A percentile compares a stretch with the other conserved stretches of the same genome.
These are phyloP conservation scores for Suhomyces canberraensis DNA, from an alignment of 805 yeast species.

Conservation along the genomic window DNA sequence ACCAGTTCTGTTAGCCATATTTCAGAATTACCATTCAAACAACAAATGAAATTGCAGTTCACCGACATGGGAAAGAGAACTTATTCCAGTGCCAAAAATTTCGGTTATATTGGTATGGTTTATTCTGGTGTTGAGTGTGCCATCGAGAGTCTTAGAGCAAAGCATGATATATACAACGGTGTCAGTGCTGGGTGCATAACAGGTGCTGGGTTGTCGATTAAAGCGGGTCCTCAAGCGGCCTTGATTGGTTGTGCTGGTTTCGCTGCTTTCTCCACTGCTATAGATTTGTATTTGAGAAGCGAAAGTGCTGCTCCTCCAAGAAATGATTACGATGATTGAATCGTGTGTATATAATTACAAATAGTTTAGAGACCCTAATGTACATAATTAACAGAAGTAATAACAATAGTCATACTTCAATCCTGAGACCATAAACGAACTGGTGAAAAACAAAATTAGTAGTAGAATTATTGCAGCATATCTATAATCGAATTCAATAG, in stretches of 20 bases:
- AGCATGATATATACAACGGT: slow-evolving; percentile 89
- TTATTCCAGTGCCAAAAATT: slow-evolving; percentile 86
- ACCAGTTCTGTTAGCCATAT: slow-evolving; percentile 54
- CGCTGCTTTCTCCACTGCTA: slow-evolving; percentile 90
- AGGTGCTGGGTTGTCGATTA: slow-evolving; percentile 92
- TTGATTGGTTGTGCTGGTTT: slow-evolving; percentile 93
- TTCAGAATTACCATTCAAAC: slow-evolving; percentile 82
- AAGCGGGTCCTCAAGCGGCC: slow-evolving; percentile 93
- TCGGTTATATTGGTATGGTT: slow-evolving; percentile 88
- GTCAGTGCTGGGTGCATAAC: slow-evolving; percentile 92
- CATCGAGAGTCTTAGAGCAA: slow-evolving; percentile 81
- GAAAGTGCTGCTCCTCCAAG: slow-evolving; percentile 82
- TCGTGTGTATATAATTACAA: slow-evolving; percentile 8
- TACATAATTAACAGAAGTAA: slow-evolving; percentile 29
- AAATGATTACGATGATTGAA: slow-evolving; percentile 72
- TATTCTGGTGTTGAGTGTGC: slow-evolving; percentile 92
- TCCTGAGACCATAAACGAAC: slow-evolving; percentile 29
- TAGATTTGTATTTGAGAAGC: slow-evolving; percentile 81
- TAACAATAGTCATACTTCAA: slow-evolving; percentile 38
- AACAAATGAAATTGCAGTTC: slow-evolving; percentile 89
- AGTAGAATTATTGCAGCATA: slow-evolving; percentile 4
- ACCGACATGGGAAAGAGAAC: slow-evolving; percentile 89
- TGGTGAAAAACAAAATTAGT: slow-evolving; percentile 13
- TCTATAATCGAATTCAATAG: slow-evolving; percentile 1
- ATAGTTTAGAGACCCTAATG: slow-evolving; percentile 1